Percentiles rank a stretch among this genome's conserved stretches.
These are phyloP conservation scores for Globisporangium polare DNA, from an alignment of 352 stramenopile genomes.

Conservation along the genomic window DNA sequence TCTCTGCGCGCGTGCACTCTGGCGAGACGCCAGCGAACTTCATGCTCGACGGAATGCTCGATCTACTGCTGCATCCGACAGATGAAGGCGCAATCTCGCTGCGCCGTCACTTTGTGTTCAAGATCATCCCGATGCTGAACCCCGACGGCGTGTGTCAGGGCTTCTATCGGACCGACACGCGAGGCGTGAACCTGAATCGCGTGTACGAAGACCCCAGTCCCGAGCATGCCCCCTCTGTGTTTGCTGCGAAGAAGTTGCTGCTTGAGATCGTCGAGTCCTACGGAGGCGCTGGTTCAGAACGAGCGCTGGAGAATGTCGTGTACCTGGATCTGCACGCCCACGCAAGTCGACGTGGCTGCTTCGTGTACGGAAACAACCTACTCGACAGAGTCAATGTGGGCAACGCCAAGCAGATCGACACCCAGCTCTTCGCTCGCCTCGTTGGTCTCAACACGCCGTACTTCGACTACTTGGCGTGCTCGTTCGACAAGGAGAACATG, in stretches of 20 bases:
- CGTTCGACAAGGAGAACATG: constrained; percentile 80
- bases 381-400: constrained; percentile 10
- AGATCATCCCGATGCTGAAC: constrained; percentile 84
- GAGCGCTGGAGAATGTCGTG: constrained; percentile 32
- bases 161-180: constrained; percentile 84
- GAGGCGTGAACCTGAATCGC: constrained; percentile 89
- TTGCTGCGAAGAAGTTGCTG: constrained; percentile 53
- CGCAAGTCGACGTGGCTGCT: constrained; percentile 85
- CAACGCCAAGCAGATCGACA: constrained; percentile 56
- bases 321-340: constrained; percentile 92
- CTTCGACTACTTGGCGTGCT: constrained; percentile 86
- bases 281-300: constrained; percentile 19
- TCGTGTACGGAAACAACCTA: constrained; percentile 89
- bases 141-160: constrained; percentile 84
- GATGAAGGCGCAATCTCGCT: constrained; percentile 47
- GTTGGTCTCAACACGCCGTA: constrained; percentile 65
- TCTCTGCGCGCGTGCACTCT: constrained; percentile 76
- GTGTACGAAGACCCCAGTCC: constrained; percentile 67
- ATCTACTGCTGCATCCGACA: constrained; percentile 38
- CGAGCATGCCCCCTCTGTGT: constrained; percentile 59
- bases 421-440: constrained; percentile 78
- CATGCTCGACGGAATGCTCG: constrained; percentile 59
- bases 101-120: constrained; percentile 64
- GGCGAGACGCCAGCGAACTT: constrained; percentile 77
- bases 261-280: constrained; percentile 28